Percentiles rank a stretch among this genome's conserved stretches.
Conservation (phyloP, 1,284 basidiomycete genomes). For the Grifola frondosa region DNA sequence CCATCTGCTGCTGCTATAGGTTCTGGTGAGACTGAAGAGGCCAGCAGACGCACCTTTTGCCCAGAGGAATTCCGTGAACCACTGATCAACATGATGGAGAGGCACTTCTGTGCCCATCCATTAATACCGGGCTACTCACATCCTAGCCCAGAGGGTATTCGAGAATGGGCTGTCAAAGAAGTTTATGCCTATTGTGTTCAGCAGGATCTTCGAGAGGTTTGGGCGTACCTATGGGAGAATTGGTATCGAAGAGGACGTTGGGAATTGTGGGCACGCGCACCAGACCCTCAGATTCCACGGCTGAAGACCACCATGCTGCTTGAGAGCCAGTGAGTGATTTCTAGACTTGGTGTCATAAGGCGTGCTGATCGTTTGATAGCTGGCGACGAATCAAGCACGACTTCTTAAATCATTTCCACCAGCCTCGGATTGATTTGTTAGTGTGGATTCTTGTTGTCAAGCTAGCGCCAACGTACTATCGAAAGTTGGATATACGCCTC, state of each 20-base stretch:
- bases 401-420: slow-evolving; percentile 33
- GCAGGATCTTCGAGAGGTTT: slow-evolving; percentile 26
- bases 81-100: slow-evolving; percentile 27
- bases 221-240: slow-evolving; percentile 36
- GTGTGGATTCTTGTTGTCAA: slow-evolving; percentile 33
- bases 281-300: slow-evolving; percentile 17
- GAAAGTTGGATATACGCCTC: slow-evolving; percentile 25
- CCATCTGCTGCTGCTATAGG: no score
- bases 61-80: slow-evolving; percentile 7
- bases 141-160: slow-evolving; percentile 9
- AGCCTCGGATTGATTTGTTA: slow-evolving; percentile 32
- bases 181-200: slow-evolving; percentile 30
- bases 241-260: slow-evolving; percentile 30
- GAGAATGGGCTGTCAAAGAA: slow-evolving; percentile 15
- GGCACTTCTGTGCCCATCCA: slow-evolving; percentile 32
- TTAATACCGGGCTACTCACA: slow-evolving; percentile 10
- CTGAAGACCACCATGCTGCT: slow-evolving; percentile 24
- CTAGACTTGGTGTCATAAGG: no score
- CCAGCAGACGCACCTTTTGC: no score
- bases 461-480: slow-evolving; percentile 33
- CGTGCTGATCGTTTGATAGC: slow-evolving; percentile 11
- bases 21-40: no score
- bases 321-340: no score
- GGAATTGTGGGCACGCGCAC: slow-evolving; percentile 29
- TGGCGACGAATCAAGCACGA: slow-evolving; percentile 35